phyloP scores from a whole-genome alignment of 78 protist species.

The Isochrysis galbana region DNA sequence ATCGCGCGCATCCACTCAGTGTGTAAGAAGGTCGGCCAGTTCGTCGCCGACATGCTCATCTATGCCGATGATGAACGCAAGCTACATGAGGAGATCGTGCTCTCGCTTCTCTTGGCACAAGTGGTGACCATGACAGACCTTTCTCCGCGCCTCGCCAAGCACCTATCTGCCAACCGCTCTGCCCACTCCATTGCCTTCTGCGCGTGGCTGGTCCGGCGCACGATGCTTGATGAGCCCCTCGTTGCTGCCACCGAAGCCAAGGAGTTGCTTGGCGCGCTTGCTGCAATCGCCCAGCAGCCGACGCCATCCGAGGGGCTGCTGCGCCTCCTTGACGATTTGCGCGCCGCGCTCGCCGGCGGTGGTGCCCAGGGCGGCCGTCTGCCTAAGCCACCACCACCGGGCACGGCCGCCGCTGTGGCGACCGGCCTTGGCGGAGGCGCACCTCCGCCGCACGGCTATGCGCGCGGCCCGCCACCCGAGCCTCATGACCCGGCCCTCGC shows the following conservation, averaged over 20 bases:
- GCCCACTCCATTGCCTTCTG: neutral
- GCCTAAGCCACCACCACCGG: neutral
- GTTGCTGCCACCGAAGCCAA: neutral
- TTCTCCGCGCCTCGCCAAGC: neutral
- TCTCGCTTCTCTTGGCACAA: neutral
- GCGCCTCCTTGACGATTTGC: neutral
- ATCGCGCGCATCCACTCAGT: constrained; percentile 22
- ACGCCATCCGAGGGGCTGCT: neutral
- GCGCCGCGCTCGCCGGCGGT: neutral
- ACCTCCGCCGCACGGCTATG: neutral
- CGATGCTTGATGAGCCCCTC: neutral
- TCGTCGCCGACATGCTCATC: constrained; percentile 5
- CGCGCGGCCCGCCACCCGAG: neutral
- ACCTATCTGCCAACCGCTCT: neutral
- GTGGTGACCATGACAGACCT: neutral
- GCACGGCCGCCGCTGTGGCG: neutral
- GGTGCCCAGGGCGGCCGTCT: neutral
- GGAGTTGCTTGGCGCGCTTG: constrained; percentile 46
- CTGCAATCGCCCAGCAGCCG: neutral
- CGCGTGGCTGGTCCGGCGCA: neutral
- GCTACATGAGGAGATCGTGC: constrained; percentile 27
- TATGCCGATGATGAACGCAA: neutral
- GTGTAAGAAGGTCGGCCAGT: neutral
- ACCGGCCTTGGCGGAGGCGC: neutral
- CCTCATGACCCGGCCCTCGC: neutral